Evolutionary conservation across 176 grass and related monocot species (phyloP).

Genomic region (Raddia distichophylla): DNA sequence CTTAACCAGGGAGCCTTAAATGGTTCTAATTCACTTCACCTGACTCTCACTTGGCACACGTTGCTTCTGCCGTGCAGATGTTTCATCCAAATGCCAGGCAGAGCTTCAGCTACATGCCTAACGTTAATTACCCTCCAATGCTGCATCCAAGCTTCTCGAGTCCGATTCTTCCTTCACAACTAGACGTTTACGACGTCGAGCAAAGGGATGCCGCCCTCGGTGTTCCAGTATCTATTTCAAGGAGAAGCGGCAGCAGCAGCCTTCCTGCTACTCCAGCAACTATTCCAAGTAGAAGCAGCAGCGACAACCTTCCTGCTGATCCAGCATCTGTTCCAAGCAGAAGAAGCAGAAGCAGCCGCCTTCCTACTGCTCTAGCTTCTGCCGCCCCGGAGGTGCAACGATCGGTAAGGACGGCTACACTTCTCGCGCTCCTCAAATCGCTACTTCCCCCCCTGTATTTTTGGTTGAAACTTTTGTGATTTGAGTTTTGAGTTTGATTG

Average conservation of each 20-base stretch:
- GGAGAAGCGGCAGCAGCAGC: neutral
- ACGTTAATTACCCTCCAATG: neutral
- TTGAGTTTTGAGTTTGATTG: too few species aligned
- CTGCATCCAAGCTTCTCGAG: neutral
- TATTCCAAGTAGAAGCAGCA: neutral
- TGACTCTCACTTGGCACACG: neutral
- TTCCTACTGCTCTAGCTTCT: conserved; percentile 31
- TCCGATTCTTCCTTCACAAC: neutral
- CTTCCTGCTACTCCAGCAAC: conserved; percentile 17
- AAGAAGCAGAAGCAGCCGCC: neutral
- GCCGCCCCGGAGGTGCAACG: conserved; percentile 28
- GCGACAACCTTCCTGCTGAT: neutral
- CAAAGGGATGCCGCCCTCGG: neutral
- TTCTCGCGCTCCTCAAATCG: neutral
- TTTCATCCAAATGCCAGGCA: conserved; percentile 14
- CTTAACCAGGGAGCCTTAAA: neutral
- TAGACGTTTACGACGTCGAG: neutral
- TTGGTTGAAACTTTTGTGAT: too few species aligned
- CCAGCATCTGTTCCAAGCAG: neutral
- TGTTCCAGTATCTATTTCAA: neutral
- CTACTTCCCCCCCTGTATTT: too few species aligned
- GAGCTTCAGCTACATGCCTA: conserved; percentile 16
- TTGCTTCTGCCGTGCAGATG: conserved; percentile 14
- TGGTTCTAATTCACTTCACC: neutral
- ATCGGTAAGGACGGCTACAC: conserved; percentile 6